Evolutionary conservation across 345 rosid genomes (phyloP), one percentile per base, ranked within the genome.

Genomic region (Crucihimalaya himalaica): DNA sequence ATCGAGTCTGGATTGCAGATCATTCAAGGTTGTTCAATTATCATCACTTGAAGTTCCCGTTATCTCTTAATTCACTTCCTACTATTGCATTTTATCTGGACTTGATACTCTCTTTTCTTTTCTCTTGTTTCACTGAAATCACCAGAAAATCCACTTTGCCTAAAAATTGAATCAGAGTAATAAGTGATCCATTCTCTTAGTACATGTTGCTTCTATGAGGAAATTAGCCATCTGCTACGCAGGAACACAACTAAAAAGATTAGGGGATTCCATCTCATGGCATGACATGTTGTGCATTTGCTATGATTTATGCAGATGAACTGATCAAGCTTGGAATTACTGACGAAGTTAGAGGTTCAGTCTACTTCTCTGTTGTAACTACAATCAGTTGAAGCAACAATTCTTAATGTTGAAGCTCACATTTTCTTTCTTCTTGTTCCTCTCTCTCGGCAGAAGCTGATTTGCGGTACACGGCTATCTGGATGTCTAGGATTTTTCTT

Each of bases 401-500:
- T 53, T 72, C 69, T 57, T 62, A 23, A 57, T 53, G 29, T 63
- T 60, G 43, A 68, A 62, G 57, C 75, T 73, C 57, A 35, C 54
- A 60, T 34, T 42, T 59, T 62, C 47, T 16, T 66, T 68, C 54
- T 52, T 23, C 70, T 8, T 83, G 35, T 56, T 39, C 34, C 61
- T 70, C 72, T 45, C 79, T 29, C 84, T 64, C 34, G 18, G 81
- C 88, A 94, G 99, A 95, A 82, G 86, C 81, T 78, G 96, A 95
- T 79, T 83, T 95, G 86, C 88, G 84, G 62, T 94, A 90, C 74
- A 87, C 98, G 5, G 89, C 93, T 62, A 92, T 95, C 61, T 88
- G 98, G 98, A 95, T 90, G 93, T 97, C 94, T 80, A 89, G 97
- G 65, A 87, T 95, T 46, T 92, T 90, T 79, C 83, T 95, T 59